These are phyloP conservation scores for Apiotrichum domesticum DNA, from an alignment of 1,284 basidiomycete species.

Conservation along the genomic window DNA sequence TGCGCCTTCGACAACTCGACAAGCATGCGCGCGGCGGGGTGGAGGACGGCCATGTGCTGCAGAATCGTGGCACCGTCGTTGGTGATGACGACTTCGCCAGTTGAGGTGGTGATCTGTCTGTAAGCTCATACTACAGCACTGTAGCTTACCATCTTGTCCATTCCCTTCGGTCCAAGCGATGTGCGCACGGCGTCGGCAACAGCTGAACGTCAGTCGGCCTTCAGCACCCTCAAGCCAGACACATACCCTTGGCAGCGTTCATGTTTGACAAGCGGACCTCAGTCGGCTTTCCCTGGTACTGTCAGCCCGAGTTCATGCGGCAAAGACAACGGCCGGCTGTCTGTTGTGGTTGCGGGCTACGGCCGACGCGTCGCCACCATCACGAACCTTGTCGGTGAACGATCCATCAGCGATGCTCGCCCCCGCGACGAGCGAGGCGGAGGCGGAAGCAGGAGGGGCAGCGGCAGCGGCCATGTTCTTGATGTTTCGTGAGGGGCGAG, in stretches of 20 bases:
- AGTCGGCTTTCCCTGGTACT: slow-evolving; percentile 47
- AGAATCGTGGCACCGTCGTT: slow-evolving; percentile 99
- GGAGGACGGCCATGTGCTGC: slow-evolving; percentile 93
- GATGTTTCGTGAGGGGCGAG: background rate
- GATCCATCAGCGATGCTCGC: slow-evolving; percentile 31
- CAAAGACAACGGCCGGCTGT: too few species aligned
- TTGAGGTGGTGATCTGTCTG: slow-evolving; percentile 86
- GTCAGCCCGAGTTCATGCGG: slow-evolving; percentile 9
- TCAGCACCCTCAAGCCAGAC: background rate
- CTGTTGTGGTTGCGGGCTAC: background rate
- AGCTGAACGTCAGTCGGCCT: slow-evolving; percentile 52
- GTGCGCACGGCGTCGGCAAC: slow-evolving; percentile 97
- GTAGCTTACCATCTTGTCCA: slow-evolving; percentile 92
- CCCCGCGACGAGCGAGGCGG: slow-evolving; percentile 12
- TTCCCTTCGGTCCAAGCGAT: slow-evolving; percentile 92
- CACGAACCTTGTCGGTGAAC: slow-evolving; percentile 43
- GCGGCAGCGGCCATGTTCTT: slow-evolving; percentile 26
- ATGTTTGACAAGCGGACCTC: slow-evolving; percentile 91
- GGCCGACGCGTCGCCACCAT: background rate
- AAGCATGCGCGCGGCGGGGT: slow-evolving; percentile 98
- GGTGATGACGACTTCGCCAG: slow-evolving; percentile 95
- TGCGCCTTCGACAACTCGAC: slow-evolving; percentile 97
- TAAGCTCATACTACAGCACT: background rate
- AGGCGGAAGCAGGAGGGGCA: slow-evolving; percentile 14
- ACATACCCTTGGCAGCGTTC: slow-evolving; percentile 84